These are phyloP conservation scores for Platanthera zijinensis DNA, from an alignment of 106 monocot genomes.

Conservation along the genomic window DNA sequence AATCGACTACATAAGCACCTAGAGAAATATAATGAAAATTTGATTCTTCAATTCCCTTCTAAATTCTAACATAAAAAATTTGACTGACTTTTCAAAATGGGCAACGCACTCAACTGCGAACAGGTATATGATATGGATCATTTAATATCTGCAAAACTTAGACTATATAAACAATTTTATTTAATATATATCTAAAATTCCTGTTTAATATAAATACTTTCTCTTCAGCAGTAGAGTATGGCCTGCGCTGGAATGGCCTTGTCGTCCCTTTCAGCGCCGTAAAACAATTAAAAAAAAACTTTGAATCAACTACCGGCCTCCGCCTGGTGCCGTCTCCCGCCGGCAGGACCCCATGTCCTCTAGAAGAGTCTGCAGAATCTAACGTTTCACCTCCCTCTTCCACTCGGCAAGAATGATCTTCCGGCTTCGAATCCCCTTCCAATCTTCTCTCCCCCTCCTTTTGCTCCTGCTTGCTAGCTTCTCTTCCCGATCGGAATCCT, in stretches of 20 bases:
- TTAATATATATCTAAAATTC: too few species aligned
- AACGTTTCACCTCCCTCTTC: not conserved
- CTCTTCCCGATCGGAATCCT: constrained; percentile 5
- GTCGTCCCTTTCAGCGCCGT: not conserved
- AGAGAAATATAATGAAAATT: too few species aligned
- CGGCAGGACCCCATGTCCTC: not conserved
- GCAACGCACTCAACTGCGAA: too few species aligned
- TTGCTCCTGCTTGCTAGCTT: not conserved
- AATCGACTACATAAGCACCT: too few species aligned
- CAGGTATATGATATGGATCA: too few species aligned
- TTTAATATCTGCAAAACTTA: too few species aligned
- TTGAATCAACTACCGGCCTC: not conserved
- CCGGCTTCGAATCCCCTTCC: constrained; percentile 3
- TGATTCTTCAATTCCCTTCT: too few species aligned
- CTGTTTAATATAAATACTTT: too few species aligned
- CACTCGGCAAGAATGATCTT: not conserved
- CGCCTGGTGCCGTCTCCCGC: not conserved
- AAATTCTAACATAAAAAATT: too few species aligned
- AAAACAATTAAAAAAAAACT: not conserved
- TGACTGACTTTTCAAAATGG: too few species aligned
- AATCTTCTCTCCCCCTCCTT: not conserved
- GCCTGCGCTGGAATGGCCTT: not conserved
- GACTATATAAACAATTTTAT: too few species aligned
- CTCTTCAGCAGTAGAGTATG: too few species aligned
- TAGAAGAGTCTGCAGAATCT: not conserved